Evolutionary conservation across 192 early-diverging fungal species (phyloP).

Genomic region (Coemansia asiatica): DNA sequence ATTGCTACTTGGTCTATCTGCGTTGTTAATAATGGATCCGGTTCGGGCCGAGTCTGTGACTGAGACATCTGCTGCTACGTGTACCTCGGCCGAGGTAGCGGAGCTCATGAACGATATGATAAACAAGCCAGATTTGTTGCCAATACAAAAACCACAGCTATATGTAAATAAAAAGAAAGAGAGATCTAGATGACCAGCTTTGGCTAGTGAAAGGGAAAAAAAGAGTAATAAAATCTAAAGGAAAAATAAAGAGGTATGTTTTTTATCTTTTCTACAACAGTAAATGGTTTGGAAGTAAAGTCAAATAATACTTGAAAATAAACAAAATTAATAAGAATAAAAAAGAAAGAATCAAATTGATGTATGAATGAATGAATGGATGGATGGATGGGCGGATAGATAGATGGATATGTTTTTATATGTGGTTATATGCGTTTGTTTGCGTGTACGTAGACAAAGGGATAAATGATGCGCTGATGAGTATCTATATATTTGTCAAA

Average conservation of each 20-base stretch:
- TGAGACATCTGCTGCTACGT: constrained; percentile 42
- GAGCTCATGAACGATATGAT: constrained; percentile 34
- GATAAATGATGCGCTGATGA: background rate
- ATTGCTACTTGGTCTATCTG: constrained; percentile 2
- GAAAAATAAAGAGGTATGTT: background rate
- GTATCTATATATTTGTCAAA: too few species aligned
- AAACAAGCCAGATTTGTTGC: background rate
- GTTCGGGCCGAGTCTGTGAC: constrained; percentile 17
- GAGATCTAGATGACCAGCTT: background rate
- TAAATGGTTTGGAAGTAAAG: background rate
- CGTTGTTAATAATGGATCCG: constrained; percentile 23
- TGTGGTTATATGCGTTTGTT: too few species aligned
- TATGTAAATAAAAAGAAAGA: background rate
- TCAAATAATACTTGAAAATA: background rate
- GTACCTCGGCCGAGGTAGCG: constrained; percentile 42
- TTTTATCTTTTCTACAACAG: too few species aligned
- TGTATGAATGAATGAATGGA: background rate
- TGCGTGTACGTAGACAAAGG: background rate
- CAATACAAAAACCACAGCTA: background rate
- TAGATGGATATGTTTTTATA: constrained; percentile 1
- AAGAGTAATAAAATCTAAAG: background rate
- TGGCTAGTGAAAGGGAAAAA: background rate
- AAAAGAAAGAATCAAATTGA: background rate
- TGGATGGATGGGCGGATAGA: constrained; percentile 3
- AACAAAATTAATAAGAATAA: too few species aligned